Percentiles rank a stretch among this genome's conserved stretches.
These are phyloP conservation scores for Microdochium nivale DNA, from an alignment of 2,329 filamentous ascomycete species.

Conservation along the genomic window DNA sequence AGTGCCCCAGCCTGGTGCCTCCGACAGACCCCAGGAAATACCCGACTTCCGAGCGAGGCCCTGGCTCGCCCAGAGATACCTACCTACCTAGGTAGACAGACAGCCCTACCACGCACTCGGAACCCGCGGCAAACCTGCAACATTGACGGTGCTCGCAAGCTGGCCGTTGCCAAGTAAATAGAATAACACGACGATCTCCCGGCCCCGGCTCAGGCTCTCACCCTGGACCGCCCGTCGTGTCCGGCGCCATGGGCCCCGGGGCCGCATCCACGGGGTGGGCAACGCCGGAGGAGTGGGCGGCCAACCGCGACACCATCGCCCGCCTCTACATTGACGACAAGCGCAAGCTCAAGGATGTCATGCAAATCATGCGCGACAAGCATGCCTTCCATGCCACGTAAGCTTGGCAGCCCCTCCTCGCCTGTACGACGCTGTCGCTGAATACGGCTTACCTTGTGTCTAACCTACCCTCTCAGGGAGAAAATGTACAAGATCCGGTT, in stretches of 20 bases:
- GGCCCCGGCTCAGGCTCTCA: not conserved
- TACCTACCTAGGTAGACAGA: no score
- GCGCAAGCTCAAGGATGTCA: slow-evolving; percentile 13
- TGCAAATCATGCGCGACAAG: slow-evolving; percentile 11
- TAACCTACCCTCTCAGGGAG: slow-evolving; percentile 4
- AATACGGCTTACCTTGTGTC: not conserved
- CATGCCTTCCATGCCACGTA: slow-evolving; percentile 14
- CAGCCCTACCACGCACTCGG: not conserved
- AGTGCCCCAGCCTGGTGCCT: not conserved
- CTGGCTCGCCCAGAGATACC: no score
- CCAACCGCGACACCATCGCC: slow-evolving; percentile 11
- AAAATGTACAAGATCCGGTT: slow-evolving; percentile 16
- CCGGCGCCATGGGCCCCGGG: slow-evolving; percentile 1
- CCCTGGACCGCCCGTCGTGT: not conserved
- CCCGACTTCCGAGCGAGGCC: not conserved
- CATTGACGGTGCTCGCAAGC: no score
- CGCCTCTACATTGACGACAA: slow-evolving; percentile 11
- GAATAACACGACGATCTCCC: not conserved
- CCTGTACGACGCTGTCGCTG: not conserved
- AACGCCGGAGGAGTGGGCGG: slow-evolving; percentile 10
- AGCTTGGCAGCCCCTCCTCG: slow-evolving; percentile 2
- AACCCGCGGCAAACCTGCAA: no score
- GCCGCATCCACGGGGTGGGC: slow-evolving; percentile 9
- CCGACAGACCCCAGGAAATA: not conserved
- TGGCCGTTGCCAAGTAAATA: not conserved